Base-by-base conservation (phyloP, 2,329 filamentous ascomycete species). In the Fusarium cicatricum region DNA sequence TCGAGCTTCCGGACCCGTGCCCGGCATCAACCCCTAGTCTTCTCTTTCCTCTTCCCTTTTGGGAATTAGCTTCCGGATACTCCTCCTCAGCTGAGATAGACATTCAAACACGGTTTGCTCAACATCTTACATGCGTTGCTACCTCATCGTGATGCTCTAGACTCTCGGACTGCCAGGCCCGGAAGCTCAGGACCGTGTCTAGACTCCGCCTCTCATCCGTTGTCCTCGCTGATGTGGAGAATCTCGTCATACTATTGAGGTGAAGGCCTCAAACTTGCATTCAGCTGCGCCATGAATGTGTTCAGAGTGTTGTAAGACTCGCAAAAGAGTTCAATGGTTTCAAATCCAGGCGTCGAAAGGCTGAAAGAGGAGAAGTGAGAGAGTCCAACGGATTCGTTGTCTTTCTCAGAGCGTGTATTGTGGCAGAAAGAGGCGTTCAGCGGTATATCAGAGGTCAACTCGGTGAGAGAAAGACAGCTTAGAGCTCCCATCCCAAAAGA, bases 281-380 rank as follows among this genome's bases (percentile, higher is more conserved):
- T 34, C 28, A 44, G 12, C 15, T 26, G 17, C 44, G 40, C 41
- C 17, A 47, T 31, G 1, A 14, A 28, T 17, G 5, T 1, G 21
- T 17, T 38, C 2, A 41, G 3, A 10, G 32, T 51, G 26, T 31
- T 19, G 31, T 32, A 4, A 3, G 11, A 15, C 9, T 7, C n/a
- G 11, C 1, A 26, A 62, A 31, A 52, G 36, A 57, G 41, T 63
- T 62, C 48, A 39, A 60, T 63, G 60, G 55, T n/a, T 39, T 34
- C 19, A 26, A 16, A 5, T n/a, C 14, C 8, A n/a, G n/a, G 29
- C 3, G 5, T 11, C 5, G 5, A 15, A 29, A 34, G 42, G 17
- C 12, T 5, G 14, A 14, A 15, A n/a, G 28, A 31, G 28, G 28
- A 14, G 12, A 14, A 31, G 28, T 4, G 28, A 31, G 28, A 14